These are phyloP conservation scores for Leishmania amazonensis DNA, from an alignment of 208 protist species.

Conservation along the genomic window DNA sequence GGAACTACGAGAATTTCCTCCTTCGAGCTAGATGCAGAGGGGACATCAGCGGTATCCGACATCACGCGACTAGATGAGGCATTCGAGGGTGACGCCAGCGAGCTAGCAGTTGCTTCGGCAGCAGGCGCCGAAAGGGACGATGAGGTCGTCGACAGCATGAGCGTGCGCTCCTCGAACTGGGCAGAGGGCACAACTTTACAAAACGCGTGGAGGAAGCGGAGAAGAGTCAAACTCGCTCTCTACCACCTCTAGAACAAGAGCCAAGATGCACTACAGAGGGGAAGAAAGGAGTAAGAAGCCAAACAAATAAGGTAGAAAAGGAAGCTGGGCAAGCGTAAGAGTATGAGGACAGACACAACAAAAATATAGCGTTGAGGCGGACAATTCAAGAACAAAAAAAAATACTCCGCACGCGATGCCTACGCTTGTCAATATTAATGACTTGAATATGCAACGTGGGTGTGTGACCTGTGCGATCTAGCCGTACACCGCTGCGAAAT, in stretches of 20 bases:
- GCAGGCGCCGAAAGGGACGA: background rate
- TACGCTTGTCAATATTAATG: background rate
- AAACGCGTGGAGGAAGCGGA: background rate
- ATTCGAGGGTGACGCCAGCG: background rate
- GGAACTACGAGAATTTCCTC: slow-evolving; percentile 41
- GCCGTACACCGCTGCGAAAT: background rate
- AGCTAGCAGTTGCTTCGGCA: background rate
- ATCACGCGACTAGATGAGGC: background rate
- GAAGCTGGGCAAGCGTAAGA: background rate
- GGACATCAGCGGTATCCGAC: background rate
- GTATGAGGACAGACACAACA: slow-evolving; percentile 7
- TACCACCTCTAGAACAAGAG: background rate
- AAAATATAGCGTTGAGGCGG: slow-evolving; percentile 3
- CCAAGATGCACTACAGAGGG: background rate
- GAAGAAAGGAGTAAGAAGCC: background rate
- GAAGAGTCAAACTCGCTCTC: background rate
- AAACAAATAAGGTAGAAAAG: slow-evolving; percentile 10
- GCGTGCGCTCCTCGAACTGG: background rate
- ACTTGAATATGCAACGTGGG: slow-evolving; percentile 1
- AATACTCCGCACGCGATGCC: slow-evolving; percentile 2
- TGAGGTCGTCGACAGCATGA: slow-evolving; percentile 24
- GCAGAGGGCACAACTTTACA: background rate
- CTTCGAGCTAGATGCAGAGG: background rate
- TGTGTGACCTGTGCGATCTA: background rate
- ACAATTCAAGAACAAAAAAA: slow-evolving; percentile 12